Evolutionary conservation across 1,284 basidiomycete species (phyloP).

Genomic region (Rhodotorula glutinis): DNA sequence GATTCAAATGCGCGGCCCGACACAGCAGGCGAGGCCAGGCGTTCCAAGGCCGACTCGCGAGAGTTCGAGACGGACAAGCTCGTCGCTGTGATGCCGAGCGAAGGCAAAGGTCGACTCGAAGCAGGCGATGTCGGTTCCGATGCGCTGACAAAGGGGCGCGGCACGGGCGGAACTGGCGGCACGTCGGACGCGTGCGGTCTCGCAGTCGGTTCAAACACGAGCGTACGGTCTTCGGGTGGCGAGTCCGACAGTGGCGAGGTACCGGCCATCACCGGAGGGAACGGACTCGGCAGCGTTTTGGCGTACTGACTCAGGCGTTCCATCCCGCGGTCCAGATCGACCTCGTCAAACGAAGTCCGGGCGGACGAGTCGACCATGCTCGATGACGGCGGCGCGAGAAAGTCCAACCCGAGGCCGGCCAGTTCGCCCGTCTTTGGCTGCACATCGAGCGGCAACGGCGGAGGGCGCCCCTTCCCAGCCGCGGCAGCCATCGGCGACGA

Average conservation of each 20-base stretch:
- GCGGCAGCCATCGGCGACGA: not conserved
- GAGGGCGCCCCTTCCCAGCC: not conserved
- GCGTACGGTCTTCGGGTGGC: too few relatives aligned
- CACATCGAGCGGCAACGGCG: conserved; percentile 1
- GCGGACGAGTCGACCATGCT: too few relatives aligned
- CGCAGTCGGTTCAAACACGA: not conserved
- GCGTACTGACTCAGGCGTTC: conserved; percentile 21
- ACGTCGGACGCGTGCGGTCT: not conserved
- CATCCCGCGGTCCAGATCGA: conserved; percentile 16
- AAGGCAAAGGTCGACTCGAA: not conserved
- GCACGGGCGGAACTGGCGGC: not conserved
- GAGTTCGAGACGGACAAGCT: too few relatives aligned
- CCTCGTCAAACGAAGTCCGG: conserved; percentile 3
- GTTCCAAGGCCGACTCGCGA: not conserved
- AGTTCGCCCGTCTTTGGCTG: not conserved
- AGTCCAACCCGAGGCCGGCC: conserved; percentile 13
- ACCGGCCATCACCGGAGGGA: conserved; percentile 2
- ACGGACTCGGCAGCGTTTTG: conserved; percentile 22
- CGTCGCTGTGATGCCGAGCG: too few relatives aligned
- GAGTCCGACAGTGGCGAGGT: not conserved
- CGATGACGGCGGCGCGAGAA: not conserved
- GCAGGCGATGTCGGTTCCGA: not conserved
- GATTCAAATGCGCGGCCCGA: conserved; percentile 2
- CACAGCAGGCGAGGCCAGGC: not conserved
- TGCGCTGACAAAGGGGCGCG: not conserved